These are phyloP conservation scores for Cantharellus anzutake DNA, from an alignment of 768 basidiomycete species.

Conservation along the genomic window DNA sequence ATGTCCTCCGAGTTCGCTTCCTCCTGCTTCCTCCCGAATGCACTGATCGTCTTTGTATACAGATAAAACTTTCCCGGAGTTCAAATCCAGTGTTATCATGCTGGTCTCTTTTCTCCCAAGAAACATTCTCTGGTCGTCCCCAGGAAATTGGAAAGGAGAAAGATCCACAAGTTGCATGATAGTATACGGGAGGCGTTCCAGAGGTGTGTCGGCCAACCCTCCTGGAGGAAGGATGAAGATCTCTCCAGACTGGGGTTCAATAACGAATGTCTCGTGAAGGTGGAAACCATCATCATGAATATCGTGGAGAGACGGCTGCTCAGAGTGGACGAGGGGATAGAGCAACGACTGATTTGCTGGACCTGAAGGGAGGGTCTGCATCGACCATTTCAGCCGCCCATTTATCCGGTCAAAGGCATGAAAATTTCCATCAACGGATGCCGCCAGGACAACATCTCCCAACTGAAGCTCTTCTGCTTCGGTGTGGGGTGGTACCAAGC, in stretches of 20 bases:
- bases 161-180: conserved; percentile 86
- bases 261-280: conserved; percentile 65
- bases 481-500: neutral
- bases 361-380: conserved; percentile 29
- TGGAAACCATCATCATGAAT: conserved; percentile 31
- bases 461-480: conserved; percentile 33
- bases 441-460: conserved; percentile 70
- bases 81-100: conserved; percentile 29
- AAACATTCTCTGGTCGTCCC: conserved; percentile 54
- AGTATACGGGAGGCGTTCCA: conserved; percentile 79
- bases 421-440: conserved; percentile 86
- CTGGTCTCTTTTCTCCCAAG: conserved; percentile 85
- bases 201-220: conserved; percentile 25
- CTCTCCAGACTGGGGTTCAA: conserved; percentile 87
- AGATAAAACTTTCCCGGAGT: conserved; percentile 64
- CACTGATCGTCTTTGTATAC: conserved; percentile 46
- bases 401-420: conserved; percentile 83
- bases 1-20: neutral
- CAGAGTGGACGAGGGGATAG: conserved; percentile 54
- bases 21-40: conserved; percentile 33
- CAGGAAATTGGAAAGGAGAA: conserved; percentile 64
- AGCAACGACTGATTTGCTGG: conserved; percentile 30
- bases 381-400: conserved; percentile 74
- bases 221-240: conserved; percentile 71
- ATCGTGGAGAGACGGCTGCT: conserved; percentile 28